Percentiles rank a stretch among this genome's conserved stretches.
phyloP scores from a whole-genome alignment of 768 basidiomycete genomes.

The Phylloporus sp. region DNA sequence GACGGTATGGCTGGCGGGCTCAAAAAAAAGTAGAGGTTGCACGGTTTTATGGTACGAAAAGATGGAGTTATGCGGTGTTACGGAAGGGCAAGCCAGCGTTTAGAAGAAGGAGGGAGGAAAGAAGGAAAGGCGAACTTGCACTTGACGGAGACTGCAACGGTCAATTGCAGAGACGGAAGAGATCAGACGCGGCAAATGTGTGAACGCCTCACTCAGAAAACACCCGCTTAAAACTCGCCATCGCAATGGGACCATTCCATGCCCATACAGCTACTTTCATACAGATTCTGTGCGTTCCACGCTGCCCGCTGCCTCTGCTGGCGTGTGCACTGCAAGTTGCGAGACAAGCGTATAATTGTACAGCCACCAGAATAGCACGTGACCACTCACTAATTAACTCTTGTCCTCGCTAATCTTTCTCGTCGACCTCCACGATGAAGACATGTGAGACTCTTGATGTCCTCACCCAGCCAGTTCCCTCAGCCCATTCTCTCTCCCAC shows the following conservation, averaged over 20 bases:
- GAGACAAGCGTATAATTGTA: too few relatives aligned
- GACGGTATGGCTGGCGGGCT: constrained; percentile 60
- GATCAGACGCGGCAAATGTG: constrained; percentile 15
- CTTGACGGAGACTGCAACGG: constrained; percentile 2
- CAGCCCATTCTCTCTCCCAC: constrained; percentile 18
- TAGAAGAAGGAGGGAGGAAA: constrained; percentile 10
- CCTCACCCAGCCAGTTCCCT: constrained; percentile 30
- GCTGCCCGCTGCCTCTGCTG: constrained; percentile 9
- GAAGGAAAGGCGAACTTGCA: not conserved
- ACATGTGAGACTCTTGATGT: constrained; percentile 14
- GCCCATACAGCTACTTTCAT: not conserved
- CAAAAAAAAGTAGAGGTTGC: constrained; percentile 13
- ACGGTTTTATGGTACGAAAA: constrained; percentile 12
- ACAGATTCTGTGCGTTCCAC: constrained; percentile 4
- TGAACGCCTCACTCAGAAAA: constrained; percentile 1
- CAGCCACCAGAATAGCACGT: not conserved
- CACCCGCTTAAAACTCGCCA: not conserved
- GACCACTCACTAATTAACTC: not conserved
- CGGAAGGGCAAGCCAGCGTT: constrained; percentile 25
- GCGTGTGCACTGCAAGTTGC: too few relatives aligned
- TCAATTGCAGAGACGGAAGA: constrained; percentile 16
- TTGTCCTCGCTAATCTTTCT: not conserved
- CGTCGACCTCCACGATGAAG: constrained; percentile 15
- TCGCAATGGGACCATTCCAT: not conserved
- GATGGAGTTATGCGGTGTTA: not conserved